Percentiles rank a stretch among this genome's conserved stretches.
Evolutionary conservation across 306 rosid species (phyloP).

Genomic region (Medicago ruthenica): DNA sequence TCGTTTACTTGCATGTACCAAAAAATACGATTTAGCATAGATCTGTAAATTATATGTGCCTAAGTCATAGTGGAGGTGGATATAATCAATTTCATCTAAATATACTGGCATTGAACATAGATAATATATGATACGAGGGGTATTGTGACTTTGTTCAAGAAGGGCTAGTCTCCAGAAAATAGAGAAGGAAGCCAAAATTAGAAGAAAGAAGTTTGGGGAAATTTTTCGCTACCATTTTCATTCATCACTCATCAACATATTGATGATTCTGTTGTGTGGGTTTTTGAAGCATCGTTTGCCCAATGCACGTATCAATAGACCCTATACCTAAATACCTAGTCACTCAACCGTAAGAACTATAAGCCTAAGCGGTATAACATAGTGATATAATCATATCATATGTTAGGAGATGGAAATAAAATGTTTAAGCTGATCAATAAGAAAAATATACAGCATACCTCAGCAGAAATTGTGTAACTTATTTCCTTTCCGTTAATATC

Average conservation of each 20-base stretch:
- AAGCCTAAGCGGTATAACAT: neutral
- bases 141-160: too few species aligned
- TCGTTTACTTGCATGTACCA: neutral
- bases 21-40: neutral
- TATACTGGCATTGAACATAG: neutral
- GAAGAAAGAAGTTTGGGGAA: neutral
- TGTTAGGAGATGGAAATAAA: conserved; percentile 11
- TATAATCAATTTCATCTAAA: neutral
- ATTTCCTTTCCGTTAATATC: conserved; percentile 42
- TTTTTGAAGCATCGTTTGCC: neutral
- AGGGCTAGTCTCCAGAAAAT: neutral
- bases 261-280: too few species aligned
- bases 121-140: neutral
- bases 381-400: neutral
- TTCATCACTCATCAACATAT: neutral
- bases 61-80: neutral
- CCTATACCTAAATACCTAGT: neutral
- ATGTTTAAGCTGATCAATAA: neutral
- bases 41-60: neutral
- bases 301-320: neutral
- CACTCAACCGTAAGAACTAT: neutral
- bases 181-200: neutral
- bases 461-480: conserved; percentile 44
- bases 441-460: conserved; percentile 39
- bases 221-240: neutral